phyloP scores from a whole-genome alignment of 768 basidiomycete genomes.

The Trametes cingulata region DNA sequence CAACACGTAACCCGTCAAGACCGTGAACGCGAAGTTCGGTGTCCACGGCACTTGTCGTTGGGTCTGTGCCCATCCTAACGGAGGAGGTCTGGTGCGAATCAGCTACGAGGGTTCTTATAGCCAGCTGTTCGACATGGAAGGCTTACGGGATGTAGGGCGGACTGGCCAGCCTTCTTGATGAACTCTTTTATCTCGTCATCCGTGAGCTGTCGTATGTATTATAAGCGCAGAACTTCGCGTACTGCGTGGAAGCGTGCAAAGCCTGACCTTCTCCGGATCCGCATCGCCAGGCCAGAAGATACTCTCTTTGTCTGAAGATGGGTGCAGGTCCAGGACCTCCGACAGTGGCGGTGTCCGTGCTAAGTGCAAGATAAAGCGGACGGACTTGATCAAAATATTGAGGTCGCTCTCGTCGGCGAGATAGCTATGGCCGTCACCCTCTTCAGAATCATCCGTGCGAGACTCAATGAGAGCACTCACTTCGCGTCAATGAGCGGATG shows the following conservation, averaged over 20 bases:
- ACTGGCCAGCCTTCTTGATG: neutral
- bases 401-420: conserved; percentile 20
- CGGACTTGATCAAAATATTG: conserved; percentile 5
- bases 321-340: neutral
- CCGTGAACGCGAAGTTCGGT: conserved; percentile 44
- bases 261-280: conserved; percentile 14
- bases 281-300: conserved; percentile 20
- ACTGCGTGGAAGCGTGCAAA: too few species aligned
- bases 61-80: conserved; percentile 36
- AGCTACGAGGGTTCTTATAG: too few species aligned
- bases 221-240: neutral
- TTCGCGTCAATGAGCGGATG: conserved; percentile 30
- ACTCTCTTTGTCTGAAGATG: neutral
- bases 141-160: conserved; percentile 27
- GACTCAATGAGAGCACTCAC: conserved; percentile 18
- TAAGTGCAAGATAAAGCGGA: conserved; percentile 10
- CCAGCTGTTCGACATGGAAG: too few species aligned
- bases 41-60: conserved; percentile 42
- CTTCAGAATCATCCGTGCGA: neutral
- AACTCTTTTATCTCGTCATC: conserved; percentile 13
- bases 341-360: conserved; percentile 17
- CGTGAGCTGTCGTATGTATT: neutral
- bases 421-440: conserved; percentile 9
- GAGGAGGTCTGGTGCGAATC: conserved; percentile 29
- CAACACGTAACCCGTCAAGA: conserved; percentile 40